These are phyloP conservation scores for Dothiorella sarmentorum DNA, from an alignment of 2,329 filamentous ascomycete species.

Conservation along the genomic window DNA sequence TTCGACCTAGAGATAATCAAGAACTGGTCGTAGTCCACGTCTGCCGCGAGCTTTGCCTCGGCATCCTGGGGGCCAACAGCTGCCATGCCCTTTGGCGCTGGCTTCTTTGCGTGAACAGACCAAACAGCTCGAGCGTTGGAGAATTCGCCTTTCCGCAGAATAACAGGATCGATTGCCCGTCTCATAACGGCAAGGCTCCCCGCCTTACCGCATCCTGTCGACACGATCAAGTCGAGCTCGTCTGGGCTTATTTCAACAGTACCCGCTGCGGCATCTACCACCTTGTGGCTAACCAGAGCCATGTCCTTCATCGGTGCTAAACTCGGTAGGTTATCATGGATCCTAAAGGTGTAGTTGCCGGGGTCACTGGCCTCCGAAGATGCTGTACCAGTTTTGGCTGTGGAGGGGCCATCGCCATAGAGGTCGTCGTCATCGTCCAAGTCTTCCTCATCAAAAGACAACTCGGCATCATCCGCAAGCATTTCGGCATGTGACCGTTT, in stretches of 20 bases:
- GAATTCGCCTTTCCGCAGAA: conserved; percentile 67
- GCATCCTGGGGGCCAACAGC: conserved; percentile 44
- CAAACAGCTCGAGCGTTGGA: conserved; percentile 73
- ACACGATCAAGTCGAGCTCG: conserved; percentile 52
- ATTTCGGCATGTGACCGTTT: conserved; percentile 62
- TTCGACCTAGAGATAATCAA: conserved; percentile 74
- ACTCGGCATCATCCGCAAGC: conserved; percentile 48
- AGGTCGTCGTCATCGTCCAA: conserved; percentile 57
- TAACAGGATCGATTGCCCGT: conserved; percentile 69
- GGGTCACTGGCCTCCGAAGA: conserved; percentile 46
- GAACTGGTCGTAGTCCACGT: conserved; percentile 69
- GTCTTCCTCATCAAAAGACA: conserved; percentile 56
- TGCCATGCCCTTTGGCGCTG: conserved; percentile 56
- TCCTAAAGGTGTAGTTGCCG: conserved; percentile 67
- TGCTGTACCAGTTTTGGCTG: conserved; percentile 38
- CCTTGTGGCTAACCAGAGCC: conserved; percentile 57
- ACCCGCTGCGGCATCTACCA: conserved; percentile 22
- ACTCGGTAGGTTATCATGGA: conserved; percentile 74
- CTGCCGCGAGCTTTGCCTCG: conserved; percentile 40
- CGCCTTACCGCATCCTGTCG: conserved; percentile 61
- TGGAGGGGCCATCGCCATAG: conserved; percentile 53
- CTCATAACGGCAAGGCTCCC: conserved; percentile 74
- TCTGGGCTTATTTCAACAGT: neutral
- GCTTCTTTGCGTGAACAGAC: conserved; percentile 70
- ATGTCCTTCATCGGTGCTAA: conserved; percentile 77